A percentile compares a stretch with the other conserved stretches of the same genome.
Conservation (phyloP, 2,329 filamentous ascomycete species). For the Mycosphaerella sp. region DNA sequence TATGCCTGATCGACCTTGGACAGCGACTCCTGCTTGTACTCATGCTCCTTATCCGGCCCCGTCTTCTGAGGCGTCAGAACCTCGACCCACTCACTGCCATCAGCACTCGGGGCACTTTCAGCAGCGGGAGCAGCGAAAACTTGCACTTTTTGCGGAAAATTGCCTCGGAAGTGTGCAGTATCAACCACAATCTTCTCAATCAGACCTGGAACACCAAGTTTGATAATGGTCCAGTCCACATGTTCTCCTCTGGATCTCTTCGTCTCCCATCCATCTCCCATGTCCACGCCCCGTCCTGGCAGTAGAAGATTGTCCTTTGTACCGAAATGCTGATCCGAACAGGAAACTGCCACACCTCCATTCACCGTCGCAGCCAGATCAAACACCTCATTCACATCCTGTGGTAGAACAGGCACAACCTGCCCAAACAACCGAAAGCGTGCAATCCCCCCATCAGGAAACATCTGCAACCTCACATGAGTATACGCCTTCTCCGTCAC, state of each 20-base stretch:
- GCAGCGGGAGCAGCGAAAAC: constrained; percentile 56
- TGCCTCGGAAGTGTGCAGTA: constrained; percentile 76
- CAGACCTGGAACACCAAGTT: constrained; percentile 60
- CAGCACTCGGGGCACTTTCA: constrained; percentile 46
- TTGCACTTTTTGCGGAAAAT: constrained; percentile 72
- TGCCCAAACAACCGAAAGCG: constrained; percentile 71
- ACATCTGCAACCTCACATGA: constrained; percentile 76
- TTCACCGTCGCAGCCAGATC: constrained; percentile 74
- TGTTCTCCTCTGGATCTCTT: constrained; percentile 67
- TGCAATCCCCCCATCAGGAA: constrained; percentile 77
- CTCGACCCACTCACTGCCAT: constrained; percentile 58
- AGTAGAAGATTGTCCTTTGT: constrained; percentile 75
- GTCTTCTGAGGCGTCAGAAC: constrained; percentile 62
- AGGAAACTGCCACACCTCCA: constrained; percentile 67
- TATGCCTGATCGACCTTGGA: constrained; percentile 52
- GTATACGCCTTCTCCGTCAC: constrained; percentile 62
- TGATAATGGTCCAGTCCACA: constrained; percentile 74
- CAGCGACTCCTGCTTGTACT: constrained; percentile 47
- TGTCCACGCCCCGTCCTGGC: constrained; percentile 71
- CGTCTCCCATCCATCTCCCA: constrained; percentile 87
- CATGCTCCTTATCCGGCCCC: constrained; percentile 66
- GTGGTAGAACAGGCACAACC: constrained; percentile 69
- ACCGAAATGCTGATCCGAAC: constrained; percentile 80
- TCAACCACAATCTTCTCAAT: constrained; percentile 67
- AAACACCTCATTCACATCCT: constrained; percentile 58